Percentiles rank a stretch among this genome's conserved stretches.
Conservation (phyloP, 106 monocot genomes). For the Triglochin maritima region DNA sequence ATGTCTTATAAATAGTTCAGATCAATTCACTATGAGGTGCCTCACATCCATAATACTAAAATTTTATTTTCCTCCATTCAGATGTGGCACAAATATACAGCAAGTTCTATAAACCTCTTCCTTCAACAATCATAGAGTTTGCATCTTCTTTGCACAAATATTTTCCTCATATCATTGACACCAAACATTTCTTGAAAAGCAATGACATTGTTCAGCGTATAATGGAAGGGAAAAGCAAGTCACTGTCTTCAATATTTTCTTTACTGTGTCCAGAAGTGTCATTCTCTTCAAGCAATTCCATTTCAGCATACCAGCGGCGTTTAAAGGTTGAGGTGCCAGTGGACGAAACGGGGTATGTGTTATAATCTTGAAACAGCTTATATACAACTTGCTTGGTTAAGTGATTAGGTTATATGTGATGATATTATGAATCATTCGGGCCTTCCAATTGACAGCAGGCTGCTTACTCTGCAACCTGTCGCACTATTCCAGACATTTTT, state of each 20-base stretch:
- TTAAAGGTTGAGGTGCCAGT: conserved; percentile 53
- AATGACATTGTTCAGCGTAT: conserved; percentile 39
- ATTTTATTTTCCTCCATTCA: conserved; percentile 23
- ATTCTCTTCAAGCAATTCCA: conserved; percentile 9
- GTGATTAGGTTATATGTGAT: too few relatives aligned
- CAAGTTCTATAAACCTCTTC: conserved; percentile 85
- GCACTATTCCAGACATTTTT: too few relatives aligned
- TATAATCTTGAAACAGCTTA: neutral
- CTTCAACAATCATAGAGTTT: conserved; percentile 63
- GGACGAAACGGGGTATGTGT: conserved; percentile 43
- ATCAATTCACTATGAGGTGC: too few relatives aligned
- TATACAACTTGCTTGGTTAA: too few relatives aligned
- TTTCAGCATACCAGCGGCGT: conserved; percentile 13
- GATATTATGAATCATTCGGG: too few relatives aligned
- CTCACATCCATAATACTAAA: too few relatives aligned
- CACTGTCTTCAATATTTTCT: conserved; percentile 83
- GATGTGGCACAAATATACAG: conserved; percentile 76
- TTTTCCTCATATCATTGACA: conserved; percentile 74
- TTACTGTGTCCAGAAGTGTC: conserved; percentile 51
- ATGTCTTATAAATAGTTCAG: conserved; percentile 1
- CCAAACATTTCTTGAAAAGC: conserved; percentile 61
- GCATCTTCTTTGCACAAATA: conserved; percentile 37
- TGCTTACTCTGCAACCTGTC: too few relatives aligned
- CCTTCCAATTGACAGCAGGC: too few relatives aligned
- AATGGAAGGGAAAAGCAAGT: conserved; percentile 73